phyloP scores from a whole-genome alignment of 1,284 basidiomycete species.

The Porphyrellus sp. region DNA sequence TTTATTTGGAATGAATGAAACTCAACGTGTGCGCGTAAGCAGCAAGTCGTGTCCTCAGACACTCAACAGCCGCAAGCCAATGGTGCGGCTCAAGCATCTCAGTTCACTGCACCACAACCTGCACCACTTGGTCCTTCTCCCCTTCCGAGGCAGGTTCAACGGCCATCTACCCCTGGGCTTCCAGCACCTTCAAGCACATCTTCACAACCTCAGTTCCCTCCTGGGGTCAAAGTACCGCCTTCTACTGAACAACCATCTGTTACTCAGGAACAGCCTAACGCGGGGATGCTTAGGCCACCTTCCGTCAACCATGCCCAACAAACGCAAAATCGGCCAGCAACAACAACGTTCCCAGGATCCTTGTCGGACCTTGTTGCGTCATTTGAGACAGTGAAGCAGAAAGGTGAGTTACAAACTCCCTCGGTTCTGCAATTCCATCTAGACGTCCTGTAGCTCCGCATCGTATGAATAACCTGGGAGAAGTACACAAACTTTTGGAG shows the following conservation, averaged over 20 bases:
- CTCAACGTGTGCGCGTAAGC: conserved; percentile 18
- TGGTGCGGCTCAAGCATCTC: conserved; percentile 31
- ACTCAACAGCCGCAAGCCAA: conserved; percentile 36
- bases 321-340: conserved; percentile 33
- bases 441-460: conserved; percentile 57
- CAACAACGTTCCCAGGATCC: conserved; percentile 69
- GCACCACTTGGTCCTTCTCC: conserved; percentile 47
- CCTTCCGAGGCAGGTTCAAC: conserved; percentile 62
- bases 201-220: conserved; percentile 54
- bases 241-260: conserved; percentile 33
- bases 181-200: conserved; percentile 29
- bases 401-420: conserved; percentile 54
- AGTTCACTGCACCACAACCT: conserved; percentile 31
- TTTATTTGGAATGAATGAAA: conserved; percentile 14
- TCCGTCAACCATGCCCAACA: conserved; percentile 43
- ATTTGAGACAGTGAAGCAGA: conserved; percentile 95
- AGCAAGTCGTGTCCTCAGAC: conserved; percentile 35
- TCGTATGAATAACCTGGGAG: conserved; percentile 81
- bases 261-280: conserved; percentile 26
- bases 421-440: not conserved
- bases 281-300: conserved; percentile 38
- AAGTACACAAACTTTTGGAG: conserved; percentile 91
- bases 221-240: conserved; percentile 59
- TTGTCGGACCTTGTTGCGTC: conserved; percentile 92
- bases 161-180: conserved; percentile 32